phyloP scores from a whole-genome alignment of 371 early-diverging fungal genomes.

The Apophysomyces elegans region DNA sequence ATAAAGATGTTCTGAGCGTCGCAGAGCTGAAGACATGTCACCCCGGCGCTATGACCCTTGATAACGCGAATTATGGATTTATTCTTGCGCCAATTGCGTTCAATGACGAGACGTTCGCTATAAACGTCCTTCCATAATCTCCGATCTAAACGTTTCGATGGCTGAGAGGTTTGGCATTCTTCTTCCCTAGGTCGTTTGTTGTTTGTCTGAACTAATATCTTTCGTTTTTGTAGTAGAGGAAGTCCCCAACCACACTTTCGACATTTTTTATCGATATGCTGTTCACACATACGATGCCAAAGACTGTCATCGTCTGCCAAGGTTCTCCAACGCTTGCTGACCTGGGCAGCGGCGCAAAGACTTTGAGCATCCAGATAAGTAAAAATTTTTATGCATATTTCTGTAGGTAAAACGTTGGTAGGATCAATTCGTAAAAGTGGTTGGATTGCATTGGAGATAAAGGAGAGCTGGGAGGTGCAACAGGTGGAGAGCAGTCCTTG shows the following conservation, averaged over 20 bases:
- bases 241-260: slow-evolving; percentile 96
- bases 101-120: slow-evolving; percentile 79
- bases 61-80: slow-evolving; percentile 47
- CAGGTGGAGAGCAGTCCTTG: slow-evolving; percentile 59
- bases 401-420: slow-evolving; percentile 72
- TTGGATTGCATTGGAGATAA: slow-evolving; percentile 39
- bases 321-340: slow-evolving; percentile 75
- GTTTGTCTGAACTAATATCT: slow-evolving; percentile 15
- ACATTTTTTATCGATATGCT: slow-evolving; percentile 96
- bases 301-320: slow-evolving; percentile 88
- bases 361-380: slow-evolving; percentile 89
- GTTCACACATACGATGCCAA: slow-evolving; percentile 96
- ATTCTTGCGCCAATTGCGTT: slow-evolving; percentile 83
- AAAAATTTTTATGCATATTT: slow-evolving; percentile 81
- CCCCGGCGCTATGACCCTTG: slow-evolving; percentile 72
- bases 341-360: slow-evolving; percentile 89
- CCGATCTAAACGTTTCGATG: slow-evolving; percentile 28
- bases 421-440: slow-evolving; percentile 69
- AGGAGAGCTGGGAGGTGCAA: slow-evolving; percentile 60
- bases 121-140: slow-evolving; percentile 86
- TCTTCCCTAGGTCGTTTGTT: slow-evolving; percentile 22
- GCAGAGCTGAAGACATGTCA: slow-evolving; percentile 83
- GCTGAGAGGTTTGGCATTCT: slow-evolving; percentile 3
- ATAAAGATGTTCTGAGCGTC: slow-evolving; percentile 73
- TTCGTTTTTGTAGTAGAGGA: slow-evolving; percentile 68